A percentile compares a stretch with the other conserved stretches of the same genome.
phyloP scores from a whole-genome alignment of 352 stramenopile genomes.

The Phytophthora chlamydospora region DNA sequence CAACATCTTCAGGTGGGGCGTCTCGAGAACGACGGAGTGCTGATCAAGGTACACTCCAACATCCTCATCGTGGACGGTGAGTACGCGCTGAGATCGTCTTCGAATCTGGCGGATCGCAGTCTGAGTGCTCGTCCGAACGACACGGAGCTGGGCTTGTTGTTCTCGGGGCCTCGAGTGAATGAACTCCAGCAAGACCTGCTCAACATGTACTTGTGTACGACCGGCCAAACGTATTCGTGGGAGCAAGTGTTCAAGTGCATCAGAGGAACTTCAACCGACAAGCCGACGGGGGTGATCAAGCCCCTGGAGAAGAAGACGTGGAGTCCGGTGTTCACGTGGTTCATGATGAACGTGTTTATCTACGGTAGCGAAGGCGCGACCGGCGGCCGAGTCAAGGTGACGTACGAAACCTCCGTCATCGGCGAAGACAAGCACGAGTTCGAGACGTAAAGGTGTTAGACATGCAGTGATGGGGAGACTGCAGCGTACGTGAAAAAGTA shows the following conservation, averaged over 20 bases:
- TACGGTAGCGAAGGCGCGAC: conserved; percentile 79
- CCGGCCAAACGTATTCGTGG: conserved; percentile 39
- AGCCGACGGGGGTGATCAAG: conserved; percentile 50
- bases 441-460: conserved; percentile 26
- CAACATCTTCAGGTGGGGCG: conserved; percentile 57
- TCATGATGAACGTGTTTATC: conserved; percentile 84
- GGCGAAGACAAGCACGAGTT: conserved; percentile 33
- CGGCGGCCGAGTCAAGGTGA: conserved; percentile 68
- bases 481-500: conserved; percentile 15
- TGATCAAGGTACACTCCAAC: conserved; percentile 84
- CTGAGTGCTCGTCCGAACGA: conserved; percentile 71
- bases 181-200: conserved; percentile 67
- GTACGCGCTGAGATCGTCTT: conserved; percentile 75
- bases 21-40: conserved; percentile 49
- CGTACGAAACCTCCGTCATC: conserved; percentile 55
- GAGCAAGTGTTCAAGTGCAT: conserved; percentile 32
- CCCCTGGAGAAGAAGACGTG: conserved; percentile 59
- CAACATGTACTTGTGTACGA: conserved; percentile 69
- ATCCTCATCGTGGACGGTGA: conserved; percentile 78
- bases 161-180: conserved; percentile 47
- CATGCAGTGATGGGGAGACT: conserved; percentile 10
- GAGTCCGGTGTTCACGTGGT: conserved; percentile 78
- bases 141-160: conserved; percentile 72
- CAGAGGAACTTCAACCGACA: conserved; percentile 6
- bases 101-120: conserved; percentile 79